Percentiles rank a stretch among this genome's conserved stretches.
These are phyloP conservation scores for Narthecium ossifragum DNA, from an alignment of 106 monocot genomes.

Conservation along the genomic window DNA sequence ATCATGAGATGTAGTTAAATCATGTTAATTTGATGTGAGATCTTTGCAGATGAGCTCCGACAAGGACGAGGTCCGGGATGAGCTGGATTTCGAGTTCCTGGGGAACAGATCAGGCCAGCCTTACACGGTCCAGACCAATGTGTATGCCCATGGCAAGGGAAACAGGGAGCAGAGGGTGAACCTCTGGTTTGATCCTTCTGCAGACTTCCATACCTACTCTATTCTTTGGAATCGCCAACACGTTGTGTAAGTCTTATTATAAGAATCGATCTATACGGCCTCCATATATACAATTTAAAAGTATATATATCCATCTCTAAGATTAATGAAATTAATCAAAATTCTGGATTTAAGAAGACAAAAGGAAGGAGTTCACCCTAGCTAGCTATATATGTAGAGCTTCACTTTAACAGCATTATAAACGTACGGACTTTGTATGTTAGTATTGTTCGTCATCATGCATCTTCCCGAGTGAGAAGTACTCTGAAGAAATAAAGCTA, in stretches of 20 bases:
- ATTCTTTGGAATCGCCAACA: neutral
- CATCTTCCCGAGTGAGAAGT: too few species aligned
- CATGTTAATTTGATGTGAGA: neutral
- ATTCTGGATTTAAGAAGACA: neutral
- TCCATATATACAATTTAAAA: too few species aligned
- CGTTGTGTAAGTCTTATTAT: neutral
- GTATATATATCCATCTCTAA: too few species aligned
- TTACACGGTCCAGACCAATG: slow-evolving; percentile 10
- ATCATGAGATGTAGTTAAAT: too few species aligned
- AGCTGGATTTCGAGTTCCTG: slow-evolving; percentile 4
- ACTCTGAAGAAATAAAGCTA: too few species aligned
- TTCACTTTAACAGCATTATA: too few species aligned
- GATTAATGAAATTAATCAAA: too few species aligned
- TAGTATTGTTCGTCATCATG: too few species aligned
- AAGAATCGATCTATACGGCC: too few species aligned
- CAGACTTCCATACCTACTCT: neutral
- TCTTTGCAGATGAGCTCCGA: slow-evolving; percentile 8
- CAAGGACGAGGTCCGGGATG: neutral
- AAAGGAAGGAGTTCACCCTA: neutral
- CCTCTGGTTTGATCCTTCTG: slow-evolving; percentile 10
- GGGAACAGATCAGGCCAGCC: neutral
- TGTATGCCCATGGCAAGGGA: slow-evolving; percentile 7
- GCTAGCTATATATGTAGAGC: too few species aligned
- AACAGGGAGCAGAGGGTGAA: slow-evolving; percentile 9
- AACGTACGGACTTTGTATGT: too few species aligned